phyloP scores from a whole-genome alignment of 2,329 filamentous ascomycete genomes.

The Xylaria sp. region DNA sequence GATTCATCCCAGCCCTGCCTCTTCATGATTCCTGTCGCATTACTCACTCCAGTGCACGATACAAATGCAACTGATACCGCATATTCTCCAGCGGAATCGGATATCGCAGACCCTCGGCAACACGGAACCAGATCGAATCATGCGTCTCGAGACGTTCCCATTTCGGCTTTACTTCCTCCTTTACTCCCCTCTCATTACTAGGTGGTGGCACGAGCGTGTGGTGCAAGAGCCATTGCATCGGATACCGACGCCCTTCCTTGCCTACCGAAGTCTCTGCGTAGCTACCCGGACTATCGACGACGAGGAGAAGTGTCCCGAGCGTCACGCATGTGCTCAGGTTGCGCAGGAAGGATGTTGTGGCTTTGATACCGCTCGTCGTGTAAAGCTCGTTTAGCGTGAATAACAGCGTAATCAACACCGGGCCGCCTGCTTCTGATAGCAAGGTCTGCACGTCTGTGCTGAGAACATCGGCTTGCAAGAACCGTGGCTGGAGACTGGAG shows the following conservation, averaged over 20 bases:
- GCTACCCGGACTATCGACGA: constrained; percentile 89
- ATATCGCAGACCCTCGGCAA: constrained; percentile 64
- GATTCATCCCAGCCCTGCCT: no score
- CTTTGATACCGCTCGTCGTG: constrained; percentile 62
- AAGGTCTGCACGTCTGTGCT: background rate
- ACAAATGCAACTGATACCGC: constrained; percentile 89
- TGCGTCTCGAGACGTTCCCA: constrained; percentile 52
- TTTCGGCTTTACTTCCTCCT: constrained; percentile 23
- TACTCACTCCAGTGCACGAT: constrained; percentile 39
- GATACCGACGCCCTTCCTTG: constrained; percentile 61
- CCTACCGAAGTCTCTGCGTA: constrained; percentile 79
- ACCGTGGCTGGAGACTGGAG: constrained; percentile 36
- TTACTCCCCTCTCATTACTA: constrained; percentile 33
- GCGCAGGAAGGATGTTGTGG: constrained; percentile 72
- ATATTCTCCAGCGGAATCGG: constrained; percentile 88
- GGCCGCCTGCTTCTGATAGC: constrained; percentile 12
- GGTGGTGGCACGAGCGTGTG: constrained; percentile 57
- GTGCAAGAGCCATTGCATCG: constrained; percentile 90
- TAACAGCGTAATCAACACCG: constrained; percentile 69
- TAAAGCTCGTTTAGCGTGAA: constrained; percentile 98
- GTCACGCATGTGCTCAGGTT: constrained; percentile 55
- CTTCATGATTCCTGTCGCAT: no score
- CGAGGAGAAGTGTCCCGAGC: constrained; percentile 64
- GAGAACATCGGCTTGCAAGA: background rate
- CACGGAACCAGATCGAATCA: constrained; percentile 80